phyloP scores from a whole-genome alignment of 257 asterid genomes.

The Nicotiana noctiflora region DNA sequence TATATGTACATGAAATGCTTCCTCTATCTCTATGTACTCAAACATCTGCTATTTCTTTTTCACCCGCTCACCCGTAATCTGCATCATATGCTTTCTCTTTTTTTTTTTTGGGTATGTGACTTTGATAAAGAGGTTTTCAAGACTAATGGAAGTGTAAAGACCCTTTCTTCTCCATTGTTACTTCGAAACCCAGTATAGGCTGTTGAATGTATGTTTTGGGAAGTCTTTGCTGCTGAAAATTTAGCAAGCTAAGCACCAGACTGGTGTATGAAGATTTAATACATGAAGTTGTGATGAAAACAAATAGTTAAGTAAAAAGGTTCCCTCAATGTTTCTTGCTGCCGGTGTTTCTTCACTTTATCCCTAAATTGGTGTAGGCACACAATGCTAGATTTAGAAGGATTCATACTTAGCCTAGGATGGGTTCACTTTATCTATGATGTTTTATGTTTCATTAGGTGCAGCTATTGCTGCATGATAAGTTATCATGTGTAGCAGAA shows the following conservation, averaged over 20 bases:
- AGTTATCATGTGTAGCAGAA: not conserved
- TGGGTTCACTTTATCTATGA: not conserved
- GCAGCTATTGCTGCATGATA: not conserved
- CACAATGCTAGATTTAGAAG: not conserved
- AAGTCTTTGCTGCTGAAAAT: not conserved
- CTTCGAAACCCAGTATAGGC: not conserved
- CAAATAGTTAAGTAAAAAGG: not conserved
- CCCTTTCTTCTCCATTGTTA: not conserved
- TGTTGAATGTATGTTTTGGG: not conserved
- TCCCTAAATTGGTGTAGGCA: not conserved
- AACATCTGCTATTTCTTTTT: not conserved
- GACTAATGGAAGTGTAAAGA: not conserved
- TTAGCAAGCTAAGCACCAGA: not conserved
- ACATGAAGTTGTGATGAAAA: not conserved
- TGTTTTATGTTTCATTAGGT: not conserved
- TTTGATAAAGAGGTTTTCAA: not conserved
- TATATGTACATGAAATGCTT: not conserved
- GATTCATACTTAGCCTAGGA: not conserved
- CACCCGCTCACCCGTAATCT: not conserved
- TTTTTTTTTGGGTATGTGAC: not conserved
- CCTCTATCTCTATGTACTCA: not conserved
- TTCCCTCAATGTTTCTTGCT: not conserved
- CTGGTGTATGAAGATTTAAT: not conserved
- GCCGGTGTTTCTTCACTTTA: not conserved
- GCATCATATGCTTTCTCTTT: too few species aligned